phyloP scores from a whole-genome alignment of 1,139 yeast genomes.

The Debaryomyces singareniensis region DNA sequence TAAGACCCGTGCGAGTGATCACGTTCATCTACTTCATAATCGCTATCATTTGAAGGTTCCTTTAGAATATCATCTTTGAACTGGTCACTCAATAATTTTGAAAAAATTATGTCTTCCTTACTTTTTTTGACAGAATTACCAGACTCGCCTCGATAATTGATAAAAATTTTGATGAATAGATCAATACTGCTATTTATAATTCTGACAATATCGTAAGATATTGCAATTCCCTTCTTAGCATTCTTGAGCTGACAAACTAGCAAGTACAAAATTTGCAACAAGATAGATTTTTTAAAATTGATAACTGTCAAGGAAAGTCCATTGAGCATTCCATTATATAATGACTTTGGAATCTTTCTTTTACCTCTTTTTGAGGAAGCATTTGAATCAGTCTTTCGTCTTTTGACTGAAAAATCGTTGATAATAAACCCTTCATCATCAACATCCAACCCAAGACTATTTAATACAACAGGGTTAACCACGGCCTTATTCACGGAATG shows the following conservation, averaged over 20 bases:
- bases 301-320: slow-evolving; percentile 42
- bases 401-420: slow-evolving; percentile 39
- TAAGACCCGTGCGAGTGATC: slow-evolving; percentile 13
- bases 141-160: slow-evolving; percentile 22
- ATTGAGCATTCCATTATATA: slow-evolving; percentile 38
- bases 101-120: slow-evolving; percentile 34
- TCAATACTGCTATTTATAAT: slow-evolving; percentile 27
- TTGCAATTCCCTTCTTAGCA: slow-evolving; percentile 14
- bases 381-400: slow-evolving; percentile 18
- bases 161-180: slow-evolving; percentile 32
- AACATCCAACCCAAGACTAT: slow-evolving; percentile 27
- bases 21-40: slow-evolving; percentile 30
- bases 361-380: slow-evolving; percentile 9
- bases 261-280: slow-evolving; percentile 40
- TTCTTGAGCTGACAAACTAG: slow-evolving; percentile 36
- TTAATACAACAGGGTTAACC: slow-evolving; percentile 22
- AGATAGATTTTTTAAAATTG: slow-evolving; percentile 38
- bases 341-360: slow-evolving; percentile 32
- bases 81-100: slow-evolving; percentile 35
- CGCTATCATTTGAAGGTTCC: slow-evolving; percentile 22
- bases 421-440: slow-evolving; percentile 46
- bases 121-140: slow-evolving; percentile 10
- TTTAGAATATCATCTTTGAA: slow-evolving; percentile 32
- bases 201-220: slow-evolving; percentile 11
- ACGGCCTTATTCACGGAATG: slow-evolving; percentile 6